phyloP scores from a whole-genome alignment of 441 rosid genomes.

The Macaranga tanarius region DNA sequence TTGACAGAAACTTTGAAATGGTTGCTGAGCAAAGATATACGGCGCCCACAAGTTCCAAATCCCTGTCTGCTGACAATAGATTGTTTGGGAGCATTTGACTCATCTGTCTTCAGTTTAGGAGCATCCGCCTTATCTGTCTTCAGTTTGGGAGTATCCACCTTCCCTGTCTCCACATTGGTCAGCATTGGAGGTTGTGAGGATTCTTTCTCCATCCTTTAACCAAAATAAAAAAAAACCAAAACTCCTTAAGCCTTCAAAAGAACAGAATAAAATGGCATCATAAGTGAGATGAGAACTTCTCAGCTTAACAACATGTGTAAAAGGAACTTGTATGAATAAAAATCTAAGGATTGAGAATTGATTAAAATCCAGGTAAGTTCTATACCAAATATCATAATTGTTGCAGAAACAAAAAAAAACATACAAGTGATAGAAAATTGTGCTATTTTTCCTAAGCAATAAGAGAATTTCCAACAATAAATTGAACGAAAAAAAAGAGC shows the following conservation, averaged over 20 bases:
- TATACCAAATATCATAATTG: background rate
- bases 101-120: slow-evolving; percentile 41
- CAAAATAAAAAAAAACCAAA: slow-evolving; percentile 9
- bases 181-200: slow-evolving; percentile 20
- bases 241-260: slow-evolving; percentile 4
- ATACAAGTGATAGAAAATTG: background rate
- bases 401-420: background rate
- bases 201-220: slow-evolving; percentile 51
- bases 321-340: background rate
- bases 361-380: background rate
- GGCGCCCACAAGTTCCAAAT: slow-evolving; percentile 51
- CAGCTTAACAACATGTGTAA: background rate
- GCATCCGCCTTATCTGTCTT: slow-evolving; percentile 29
- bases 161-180: slow-evolving; percentile 32
- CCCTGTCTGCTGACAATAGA: slow-evolving; percentile 51
- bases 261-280: background rate
- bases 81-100: slow-evolving; percentile 36
- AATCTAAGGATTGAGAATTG: background rate
- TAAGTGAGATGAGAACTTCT: background rate
- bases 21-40: slow-evolving; percentile 55
- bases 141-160: slow-evolving; percentile 34
- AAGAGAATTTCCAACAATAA: background rate
- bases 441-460: background rate
- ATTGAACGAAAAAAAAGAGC: background rate
- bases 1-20: slow-evolving; percentile 65